These are phyloP conservation scores for Auriculariales sp. DNA, from an alignment of 768 basidiomycete genomes.

Conservation along the genomic window DNA sequence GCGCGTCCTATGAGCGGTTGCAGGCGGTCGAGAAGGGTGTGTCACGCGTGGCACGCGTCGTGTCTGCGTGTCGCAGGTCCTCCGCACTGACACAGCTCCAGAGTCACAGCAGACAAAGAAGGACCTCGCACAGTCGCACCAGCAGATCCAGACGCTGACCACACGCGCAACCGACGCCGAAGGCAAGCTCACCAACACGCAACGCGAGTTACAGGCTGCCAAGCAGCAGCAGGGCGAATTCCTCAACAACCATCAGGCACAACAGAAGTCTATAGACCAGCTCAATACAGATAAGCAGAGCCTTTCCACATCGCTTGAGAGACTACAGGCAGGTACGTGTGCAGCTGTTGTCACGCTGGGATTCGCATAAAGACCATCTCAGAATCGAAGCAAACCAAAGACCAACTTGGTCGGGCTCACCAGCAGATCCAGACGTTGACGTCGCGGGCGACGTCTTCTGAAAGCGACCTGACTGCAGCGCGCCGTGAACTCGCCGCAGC, in stretches of 20 bases:
- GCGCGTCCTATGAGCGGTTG: constrained; percentile 37
- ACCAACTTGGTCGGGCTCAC: background rate
- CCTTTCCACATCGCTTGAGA: constrained; percentile 35
- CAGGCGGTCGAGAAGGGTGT: constrained; percentile 50
- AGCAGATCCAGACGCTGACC: background rate
- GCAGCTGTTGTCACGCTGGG: no score
- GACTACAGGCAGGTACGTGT: constrained; percentile 46
- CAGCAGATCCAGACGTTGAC: background rate
- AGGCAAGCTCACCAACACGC: background rate
- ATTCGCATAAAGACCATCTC: no score
- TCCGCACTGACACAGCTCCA: no score
- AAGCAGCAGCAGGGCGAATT: no score
- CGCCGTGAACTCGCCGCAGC: background rate
- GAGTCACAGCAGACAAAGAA: background rate
- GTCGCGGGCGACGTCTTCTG: background rate
- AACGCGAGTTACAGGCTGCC: background rate
- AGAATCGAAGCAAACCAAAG: background rate
- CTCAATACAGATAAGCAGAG: constrained; percentile 64
- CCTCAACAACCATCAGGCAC: no score
- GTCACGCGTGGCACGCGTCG: no score
- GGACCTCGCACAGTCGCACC: background rate
- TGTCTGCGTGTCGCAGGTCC: no score
- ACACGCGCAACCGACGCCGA: background rate
- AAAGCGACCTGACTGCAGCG: background rate
- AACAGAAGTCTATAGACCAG: constrained; percentile 61